phyloP scores from a whole-genome alignment of 2,329 filamentous ascomycete species.

The Fusarium sacchari region DNA sequence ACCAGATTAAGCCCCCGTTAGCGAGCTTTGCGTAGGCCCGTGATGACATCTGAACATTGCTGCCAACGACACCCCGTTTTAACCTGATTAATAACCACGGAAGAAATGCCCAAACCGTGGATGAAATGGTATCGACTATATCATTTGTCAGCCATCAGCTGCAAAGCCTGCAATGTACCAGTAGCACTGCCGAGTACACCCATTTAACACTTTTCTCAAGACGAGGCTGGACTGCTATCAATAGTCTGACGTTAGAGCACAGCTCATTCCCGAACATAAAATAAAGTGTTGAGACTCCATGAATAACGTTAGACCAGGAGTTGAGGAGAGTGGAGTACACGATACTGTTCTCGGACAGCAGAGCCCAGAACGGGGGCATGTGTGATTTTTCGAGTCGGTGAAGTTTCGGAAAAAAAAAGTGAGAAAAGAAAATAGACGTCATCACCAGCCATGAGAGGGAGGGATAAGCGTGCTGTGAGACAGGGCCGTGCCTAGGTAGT shows the following conservation, averaged over 20 bases:
- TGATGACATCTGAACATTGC: constrained; percentile 22
- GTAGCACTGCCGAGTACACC: background rate
- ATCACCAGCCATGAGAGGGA: constrained; percentile 21
- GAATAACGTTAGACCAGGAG: background rate
- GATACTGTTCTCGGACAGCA: background rate
- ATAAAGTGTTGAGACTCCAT: background rate
- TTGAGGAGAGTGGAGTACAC: constrained; percentile 10
- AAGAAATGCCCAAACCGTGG: constrained; percentile 38
- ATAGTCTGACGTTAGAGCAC: background rate
- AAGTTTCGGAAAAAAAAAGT: constrained; percentile 42
- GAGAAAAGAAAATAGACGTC: constrained; percentile 32
- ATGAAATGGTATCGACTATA: constrained; percentile 17
- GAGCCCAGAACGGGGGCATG: constrained; percentile 26
- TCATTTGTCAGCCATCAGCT: constrained; percentile 40
- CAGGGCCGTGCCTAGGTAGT: constrained; percentile 28
- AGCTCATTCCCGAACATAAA: background rate
- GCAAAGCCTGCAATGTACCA: constrained; percentile 6
- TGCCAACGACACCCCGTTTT: constrained; percentile 40
- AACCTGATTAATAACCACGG: constrained; percentile 29
- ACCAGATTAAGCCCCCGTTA: constrained; percentile 28
- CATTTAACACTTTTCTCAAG: background rate
- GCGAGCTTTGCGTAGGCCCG: constrained; percentile 13
- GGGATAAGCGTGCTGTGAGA: constrained; percentile 4
- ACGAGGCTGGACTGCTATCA: background rate
- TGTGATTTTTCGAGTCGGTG: constrained; percentile 39